Conservation (phyloP, 805 yeast genomes). For the Priceomyces haplophilus region DNA sequence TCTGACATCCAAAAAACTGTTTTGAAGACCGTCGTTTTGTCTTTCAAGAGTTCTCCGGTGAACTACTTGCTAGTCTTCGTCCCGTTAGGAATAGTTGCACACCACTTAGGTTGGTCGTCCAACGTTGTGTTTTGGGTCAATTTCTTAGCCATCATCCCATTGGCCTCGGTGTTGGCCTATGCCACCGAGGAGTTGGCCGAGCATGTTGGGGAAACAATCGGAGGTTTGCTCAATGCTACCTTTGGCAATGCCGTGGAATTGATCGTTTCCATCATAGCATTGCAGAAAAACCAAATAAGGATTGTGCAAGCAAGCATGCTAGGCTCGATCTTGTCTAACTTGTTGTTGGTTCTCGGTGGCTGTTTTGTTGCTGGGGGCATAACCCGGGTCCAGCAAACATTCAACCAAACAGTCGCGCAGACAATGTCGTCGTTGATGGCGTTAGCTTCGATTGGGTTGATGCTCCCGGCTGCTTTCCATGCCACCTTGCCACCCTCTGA, state of each 20-base stretch:
- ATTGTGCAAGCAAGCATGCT: slow-evolving; percentile 98
- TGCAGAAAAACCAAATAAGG: slow-evolving; percentile 79
- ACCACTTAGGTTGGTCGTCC: slow-evolving; percentile 53
- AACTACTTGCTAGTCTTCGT: slow-evolving; percentile 77
- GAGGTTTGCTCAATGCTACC: slow-evolving; percentile 93
- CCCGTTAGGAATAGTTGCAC: slow-evolving; percentile 85
- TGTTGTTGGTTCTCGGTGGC: slow-evolving; percentile 89
- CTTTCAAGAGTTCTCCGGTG: slow-evolving; percentile 60
- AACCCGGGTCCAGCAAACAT: slow-evolving; percentile 78
- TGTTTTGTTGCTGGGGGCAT: slow-evolving; percentile 93
- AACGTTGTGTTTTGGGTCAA: slow-evolving; percentile 63
- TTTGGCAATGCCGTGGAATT: slow-evolving; percentile 98
- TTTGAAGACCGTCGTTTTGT: slow-evolving; percentile 17
- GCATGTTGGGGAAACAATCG: slow-evolving; percentile 86
- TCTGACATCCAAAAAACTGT: slow-evolving; percentile 7
- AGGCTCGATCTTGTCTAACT: slow-evolving; percentile 87
- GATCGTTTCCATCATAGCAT: slow-evolving; percentile 89
- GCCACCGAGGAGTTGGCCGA: slow-evolving; percentile 92
- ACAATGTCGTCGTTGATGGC: slow-evolving; percentile 95
- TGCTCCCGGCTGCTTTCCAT: slow-evolving; percentile 95
- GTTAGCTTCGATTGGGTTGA: slow-evolving; percentile 79
- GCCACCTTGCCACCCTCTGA: slow-evolving; percentile 60
- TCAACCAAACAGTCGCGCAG: slow-evolving; percentile 96
- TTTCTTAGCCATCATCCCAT: slow-evolving; percentile 86
- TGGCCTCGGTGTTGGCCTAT: slow-evolving; percentile 85